These are phyloP conservation scores for Aspergillus sp. DNA, from an alignment of 2,329 filamentous ascomycete species.

Conservation along the genomic window DNA sequence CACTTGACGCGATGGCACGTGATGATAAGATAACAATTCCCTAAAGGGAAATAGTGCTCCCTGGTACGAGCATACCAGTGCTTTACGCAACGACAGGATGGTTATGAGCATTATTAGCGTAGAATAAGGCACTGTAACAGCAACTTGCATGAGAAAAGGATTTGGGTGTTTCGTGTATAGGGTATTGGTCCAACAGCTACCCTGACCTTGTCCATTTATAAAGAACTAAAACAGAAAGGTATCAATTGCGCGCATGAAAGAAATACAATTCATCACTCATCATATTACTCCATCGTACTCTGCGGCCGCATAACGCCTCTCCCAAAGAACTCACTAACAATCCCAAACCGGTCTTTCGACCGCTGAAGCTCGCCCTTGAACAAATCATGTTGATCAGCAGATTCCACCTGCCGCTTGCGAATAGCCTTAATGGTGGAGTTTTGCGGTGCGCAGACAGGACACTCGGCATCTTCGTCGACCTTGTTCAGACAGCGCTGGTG, in stretches of 20 bases:
- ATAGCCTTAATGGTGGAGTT: slow-evolving; percentile 88
- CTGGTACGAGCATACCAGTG: neutral
- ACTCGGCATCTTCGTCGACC: slow-evolving; percentile 63
- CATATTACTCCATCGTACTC: slow-evolving; percentile 25
- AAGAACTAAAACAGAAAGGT: neutral
- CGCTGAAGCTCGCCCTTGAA: slow-evolving; percentile 74
- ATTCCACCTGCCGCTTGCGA: slow-evolving; percentile 76
- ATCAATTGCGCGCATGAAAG: neutral
- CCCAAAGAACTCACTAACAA: slow-evolving; percentile 90
- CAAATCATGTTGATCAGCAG: slow-evolving; percentile 77
- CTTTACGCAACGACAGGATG: too few species aligned
- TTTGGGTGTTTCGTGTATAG: neutral
- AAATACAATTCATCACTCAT: neutral
- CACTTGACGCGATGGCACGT: slow-evolving; percentile 23
- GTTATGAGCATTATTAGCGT: neutral
- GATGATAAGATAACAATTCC: slow-evolving; percentile 20
- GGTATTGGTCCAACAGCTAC: too few species aligned
- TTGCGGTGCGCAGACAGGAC: slow-evolving; percentile 73
- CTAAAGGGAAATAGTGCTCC: slow-evolving; percentile 2
- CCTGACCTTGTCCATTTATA: too few species aligned
- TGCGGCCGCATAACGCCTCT: slow-evolving; percentile 70
- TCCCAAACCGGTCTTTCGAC: slow-evolving; percentile 79
- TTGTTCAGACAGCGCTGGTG: slow-evolving; percentile 81
- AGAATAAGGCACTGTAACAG: too few species aligned
- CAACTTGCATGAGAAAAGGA: too few species aligned